phyloP scores from a whole-genome alignment of 306 rosid species.

The Castanea sativa region DNA sequence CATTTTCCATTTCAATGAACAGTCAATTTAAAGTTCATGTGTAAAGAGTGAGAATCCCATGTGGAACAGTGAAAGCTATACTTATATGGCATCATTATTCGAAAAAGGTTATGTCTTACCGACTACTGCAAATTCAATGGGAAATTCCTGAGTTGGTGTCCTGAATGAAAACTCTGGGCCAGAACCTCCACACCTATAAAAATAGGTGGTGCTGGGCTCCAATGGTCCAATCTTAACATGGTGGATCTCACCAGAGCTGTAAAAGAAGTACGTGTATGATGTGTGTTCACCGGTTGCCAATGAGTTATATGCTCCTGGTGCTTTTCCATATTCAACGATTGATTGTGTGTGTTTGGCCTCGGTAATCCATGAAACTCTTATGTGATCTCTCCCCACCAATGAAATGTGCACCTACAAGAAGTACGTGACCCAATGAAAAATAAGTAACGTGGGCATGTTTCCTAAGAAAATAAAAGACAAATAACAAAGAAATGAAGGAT shows the following conservation, averaged over 20 bases:
- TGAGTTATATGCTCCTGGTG: constrained; percentile 23
- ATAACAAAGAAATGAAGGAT: background rate
- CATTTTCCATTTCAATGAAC: background rate
- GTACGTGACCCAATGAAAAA: background rate
- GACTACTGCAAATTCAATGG: constrained; percentile 60
- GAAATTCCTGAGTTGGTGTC: constrained; percentile 54
- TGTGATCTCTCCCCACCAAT: constrained; percentile 54
- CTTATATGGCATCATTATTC: background rate
- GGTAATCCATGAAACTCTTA: constrained; percentile 76
- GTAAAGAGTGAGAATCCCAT: too few species aligned
- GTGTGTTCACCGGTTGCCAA: constrained; percentile 28
- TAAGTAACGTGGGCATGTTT: background rate
- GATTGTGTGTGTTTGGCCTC: constrained; percentile 32
- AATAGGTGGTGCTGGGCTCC: constrained; percentile 32
- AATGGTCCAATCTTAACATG: constrained; percentile 42
- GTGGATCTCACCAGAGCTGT: constrained; percentile 42
- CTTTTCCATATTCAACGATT: constrained; percentile 34
- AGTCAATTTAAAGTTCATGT: background rate
- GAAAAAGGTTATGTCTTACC: constrained; percentile 39
- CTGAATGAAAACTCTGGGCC: constrained; percentile 62
- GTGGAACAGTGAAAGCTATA: too few species aligned
- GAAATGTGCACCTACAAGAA: constrained; percentile 62
- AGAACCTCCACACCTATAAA: constrained; percentile 40
- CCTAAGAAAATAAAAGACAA: background rate
- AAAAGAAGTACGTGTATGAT: constrained; percentile 33